Evolutionary conservation across 441 rosid genomes (phyloP), one percentile per base, ranked within the genome.

Genomic region (Mallotus repandus): DNA sequence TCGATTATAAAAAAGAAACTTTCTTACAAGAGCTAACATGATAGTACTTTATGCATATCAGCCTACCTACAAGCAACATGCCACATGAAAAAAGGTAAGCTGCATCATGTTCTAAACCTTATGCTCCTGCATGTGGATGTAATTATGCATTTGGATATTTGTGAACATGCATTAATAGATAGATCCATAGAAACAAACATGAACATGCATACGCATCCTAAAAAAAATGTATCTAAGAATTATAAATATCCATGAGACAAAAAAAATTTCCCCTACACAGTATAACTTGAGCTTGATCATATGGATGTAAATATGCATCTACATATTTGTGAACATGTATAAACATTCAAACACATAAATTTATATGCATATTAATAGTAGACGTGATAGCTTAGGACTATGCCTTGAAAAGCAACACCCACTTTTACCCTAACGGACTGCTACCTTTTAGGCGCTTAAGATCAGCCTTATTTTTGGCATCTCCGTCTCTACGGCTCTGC

Each of bases 361-460:
- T 6, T 10, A 22, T 12, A 56, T 52, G 21, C 67, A 71, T 18
- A 56, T 49, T 68, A 53, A 21, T 56, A 35, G 12, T 14, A 77
- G 54, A 29, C 35, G 50, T 38, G 7, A 13, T 12, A 38, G 35
- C 71, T 25, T 43, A 9, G 22, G 7, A 16, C 29, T 3, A 15
- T 16, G 43, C 21, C 49, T 58, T 60, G 46, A 63, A 48, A 73
- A 22, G 22, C 55, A 63, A 63, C 5, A 65, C 18, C 43, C n/a
- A 29, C 64, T 56, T 16, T 54, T 18, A 60, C 19, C 48, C 55
- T 57, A 59, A 70, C 14, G 73, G 25, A 70, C 57, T 57, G 54
- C 74, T 86, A 96, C 99, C 98, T 86, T 87, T 89, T 74, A 92
- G 78, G 68, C 77, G 84, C 77, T 78, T 88, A 63, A 94, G 85